Evolutionary conservation across 2,329 filamentous ascomycete genomes (phyloP), one percentile per base, ranked within the genome.

Genomic region (Dothideomycetes sp.): DNA sequence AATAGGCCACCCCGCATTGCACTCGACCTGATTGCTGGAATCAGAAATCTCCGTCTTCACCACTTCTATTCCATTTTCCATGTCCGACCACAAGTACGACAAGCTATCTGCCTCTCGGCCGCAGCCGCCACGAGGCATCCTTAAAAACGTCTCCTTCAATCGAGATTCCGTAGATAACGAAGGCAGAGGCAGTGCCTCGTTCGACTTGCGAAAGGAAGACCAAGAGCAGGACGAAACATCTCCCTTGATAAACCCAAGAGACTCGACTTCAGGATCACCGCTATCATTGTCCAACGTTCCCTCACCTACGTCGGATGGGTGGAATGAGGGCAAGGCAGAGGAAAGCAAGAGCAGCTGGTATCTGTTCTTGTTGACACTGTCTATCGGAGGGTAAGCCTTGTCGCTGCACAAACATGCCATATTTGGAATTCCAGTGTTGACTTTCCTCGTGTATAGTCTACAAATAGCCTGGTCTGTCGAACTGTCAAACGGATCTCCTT

Each of bases 401-500:
- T n/a, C n/a, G n/a, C n/a, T n/a, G n/a, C n/a, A n/a, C n/a, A n/a
- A n/a, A n/a, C n/a, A n/a, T 60, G 32, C 41, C 17, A 23, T 5
- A 31, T 31, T 12, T 2, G 32, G 15, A 8, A 28, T 25, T 22
- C 51, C 10, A 48, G 23, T 18, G 12, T 7, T 8, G 13, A 27
- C 10, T 34, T 50, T 22, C 49, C 31, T 20, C 24, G 23, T 16
- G 28, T 41, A n/a, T 48, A 73, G 85, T 17, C 68, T 96, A 47
- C 89, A 96, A 64, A 83, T 96, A 51, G 87, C 89, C 19, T 96
- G 89, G 89, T 88, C 88, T 1, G 87, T 94, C 29, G 89, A 96
- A 62, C 71, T 94, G 29, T 94, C 87, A 40, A 89, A 94, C 66
- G 88, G 88, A 52, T 94, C 89, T 64, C 70, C 70, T 33, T 73